These are phyloP conservation scores for Balansia obtecta DNA, from an alignment of 2,329 filamentous ascomycete genomes.

Conservation along the genomic window DNA sequence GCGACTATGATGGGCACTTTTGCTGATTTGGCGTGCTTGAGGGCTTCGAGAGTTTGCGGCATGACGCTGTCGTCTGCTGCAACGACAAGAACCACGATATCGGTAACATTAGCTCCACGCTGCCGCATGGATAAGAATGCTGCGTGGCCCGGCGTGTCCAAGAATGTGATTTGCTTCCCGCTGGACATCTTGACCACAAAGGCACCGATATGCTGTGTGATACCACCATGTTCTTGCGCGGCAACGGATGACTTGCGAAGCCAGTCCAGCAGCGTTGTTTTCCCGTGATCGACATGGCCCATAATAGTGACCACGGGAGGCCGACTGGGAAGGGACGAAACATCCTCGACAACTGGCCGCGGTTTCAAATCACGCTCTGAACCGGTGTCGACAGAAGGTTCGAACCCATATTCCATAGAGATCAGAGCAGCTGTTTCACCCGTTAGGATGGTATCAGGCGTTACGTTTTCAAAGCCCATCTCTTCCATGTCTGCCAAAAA, in stretches of 20 bases:
- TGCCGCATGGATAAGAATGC: constrained; percentile 95
- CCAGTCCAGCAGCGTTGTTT: constrained; percentile 91
- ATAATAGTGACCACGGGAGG: constrained; percentile 97
- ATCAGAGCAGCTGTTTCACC: constrained; percentile 84
- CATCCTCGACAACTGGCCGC: constrained; percentile 56
- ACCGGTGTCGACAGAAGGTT: constrained; percentile 61
- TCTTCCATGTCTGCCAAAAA: constrained; percentile 69
- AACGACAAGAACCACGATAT: constrained; percentile 92
- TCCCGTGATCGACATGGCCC: constrained; percentile 97
- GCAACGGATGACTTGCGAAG: constrained; percentile 86
- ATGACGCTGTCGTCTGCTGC: constrained; percentile 96
- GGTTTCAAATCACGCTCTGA: constrained; percentile 59
- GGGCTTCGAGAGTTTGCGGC: constrained; percentile 89
- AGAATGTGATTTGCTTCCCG: constrained; percentile 86
- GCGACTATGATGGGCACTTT: constrained; percentile 94
- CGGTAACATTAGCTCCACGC: constrained; percentile 87
- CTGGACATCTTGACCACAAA: constrained; percentile 83
- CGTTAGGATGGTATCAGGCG: constrained; percentile 74
- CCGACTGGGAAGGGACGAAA: constrained; percentile 53
- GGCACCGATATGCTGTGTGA: constrained; percentile 96
- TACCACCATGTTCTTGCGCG: constrained; percentile 85
- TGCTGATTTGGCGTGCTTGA: constrained; percentile 81
- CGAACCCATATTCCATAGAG: constrained; percentile 84
- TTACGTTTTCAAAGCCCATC: constrained; percentile 80
- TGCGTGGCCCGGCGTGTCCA: constrained; percentile 92